Conservation (phyloP, 2,329 filamentous ascomycete species). For the Colletotrichum chrysophilum region DNA sequence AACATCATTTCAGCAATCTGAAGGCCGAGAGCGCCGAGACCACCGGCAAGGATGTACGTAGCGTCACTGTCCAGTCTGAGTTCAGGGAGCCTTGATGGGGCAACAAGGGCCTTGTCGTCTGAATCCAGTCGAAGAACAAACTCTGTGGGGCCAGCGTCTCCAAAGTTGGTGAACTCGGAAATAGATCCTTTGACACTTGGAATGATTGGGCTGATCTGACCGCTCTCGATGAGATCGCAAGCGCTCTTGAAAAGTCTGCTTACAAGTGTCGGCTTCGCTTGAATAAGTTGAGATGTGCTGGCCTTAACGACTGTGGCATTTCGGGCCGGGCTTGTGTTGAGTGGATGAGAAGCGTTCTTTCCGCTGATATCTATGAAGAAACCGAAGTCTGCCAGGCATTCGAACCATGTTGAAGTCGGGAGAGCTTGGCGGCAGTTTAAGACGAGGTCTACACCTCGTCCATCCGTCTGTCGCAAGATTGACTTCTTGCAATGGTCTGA, state of each 20-base stretch:
- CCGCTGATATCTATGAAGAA: slow-evolving; percentile 36
- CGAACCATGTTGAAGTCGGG: slow-evolving; percentile 24
- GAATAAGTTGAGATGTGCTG: neutral
- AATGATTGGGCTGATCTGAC: neutral
- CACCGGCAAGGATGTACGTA: slow-evolving; percentile 9
- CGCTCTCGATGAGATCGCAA: neutral
- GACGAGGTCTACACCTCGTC: slow-evolving; percentile 31
- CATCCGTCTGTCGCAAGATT: slow-evolving; percentile 29
- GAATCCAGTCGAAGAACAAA: slow-evolving; percentile 6
- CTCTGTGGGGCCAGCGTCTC: slow-evolving; percentile 35
- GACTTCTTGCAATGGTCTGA: slow-evolving; percentile 31
- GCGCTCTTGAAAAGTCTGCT: neutral
- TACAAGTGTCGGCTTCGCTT: neutral
- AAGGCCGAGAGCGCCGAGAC: slow-evolving; percentile 29
- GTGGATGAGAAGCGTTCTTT: slow-evolving; percentile 20
- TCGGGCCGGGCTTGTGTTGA: neutral
- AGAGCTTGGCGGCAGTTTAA: slow-evolving; percentile 30
- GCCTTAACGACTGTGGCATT: neutral
- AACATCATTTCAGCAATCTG: slow-evolving; percentile 29
- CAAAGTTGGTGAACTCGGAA: slow-evolving; percentile 23
- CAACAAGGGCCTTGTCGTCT: neutral
- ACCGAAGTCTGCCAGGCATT: slow-evolving; percentile 33
- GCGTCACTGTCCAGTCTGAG: neutral
- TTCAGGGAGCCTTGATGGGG: slow-evolving; percentile 22
- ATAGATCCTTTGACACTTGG: neutral